Base-by-base conservation (phyloP, 2,329 filamentous ascomycete genomes). In the Penicillium italicum region DNA sequence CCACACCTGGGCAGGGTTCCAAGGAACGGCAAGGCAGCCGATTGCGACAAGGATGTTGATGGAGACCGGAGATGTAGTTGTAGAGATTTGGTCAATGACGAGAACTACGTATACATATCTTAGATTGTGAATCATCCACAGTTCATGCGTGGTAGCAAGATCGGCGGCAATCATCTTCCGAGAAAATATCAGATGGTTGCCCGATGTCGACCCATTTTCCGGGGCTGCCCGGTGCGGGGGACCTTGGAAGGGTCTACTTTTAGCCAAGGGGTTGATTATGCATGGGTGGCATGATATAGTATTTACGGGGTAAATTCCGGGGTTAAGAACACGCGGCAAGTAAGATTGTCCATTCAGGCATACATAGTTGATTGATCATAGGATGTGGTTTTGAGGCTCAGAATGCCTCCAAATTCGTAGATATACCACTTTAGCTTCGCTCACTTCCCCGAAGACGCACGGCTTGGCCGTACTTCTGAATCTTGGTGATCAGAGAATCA, bases 381-480 rank as follows among this genome's bases (percentile, higher is more conserved):
- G 52, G 24, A 31, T 22, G 52, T 38, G 48, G 22, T 41, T 18
- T 45, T 43, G 49, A 55, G 46, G 53, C 34, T 50, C 28, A 42
- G 40, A 38, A 50, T 53, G 49, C 53, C 47, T 37, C 52, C 38
- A 36, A 28, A 38, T 50, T 56, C 47, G 45, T 55, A 53, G 50
- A 43, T 28, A 50, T 53, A 45, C 46, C 38, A 33, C 26, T 48
- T 44, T 68, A 96, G 67, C 90, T 91, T 68, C 94, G 85, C 82
- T 99, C 94, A 72, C 93, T 97, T 38, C 94, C 94, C 68, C 94
- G 85, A 77, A 99, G 81, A 70, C 94, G 85, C 62, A 99, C 94
- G 2, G 94, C 89, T 77, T 99, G 94, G 42, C 94, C 94, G 75
- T 99, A 99, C 82, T 99, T 99, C 79, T 99, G 94, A 66, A 99